These are phyloP conservation scores for Nigrograna mackinnonii DNA, from an alignment of 2,329 filamentous ascomycete species.

Conservation along the genomic window DNA sequence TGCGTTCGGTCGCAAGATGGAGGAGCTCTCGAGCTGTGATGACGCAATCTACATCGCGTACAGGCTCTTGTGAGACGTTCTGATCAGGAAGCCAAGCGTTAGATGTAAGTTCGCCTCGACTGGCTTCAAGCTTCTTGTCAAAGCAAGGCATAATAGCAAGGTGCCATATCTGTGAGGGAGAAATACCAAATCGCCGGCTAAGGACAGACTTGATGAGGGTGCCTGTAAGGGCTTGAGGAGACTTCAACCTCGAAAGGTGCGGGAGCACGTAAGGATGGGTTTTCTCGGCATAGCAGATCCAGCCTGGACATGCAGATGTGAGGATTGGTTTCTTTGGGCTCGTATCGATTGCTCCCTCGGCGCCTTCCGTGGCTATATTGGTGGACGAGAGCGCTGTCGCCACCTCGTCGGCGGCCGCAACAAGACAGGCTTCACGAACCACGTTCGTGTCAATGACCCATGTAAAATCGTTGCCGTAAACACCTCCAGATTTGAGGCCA, in stretches of 20 bases:
- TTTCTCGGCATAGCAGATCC: slow-evolving; percentile 99
- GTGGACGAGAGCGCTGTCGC: slow-evolving; percentile 36
- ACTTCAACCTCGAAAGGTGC: slow-evolving; percentile 89
- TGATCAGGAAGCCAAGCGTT: slow-evolving; percentile 62
- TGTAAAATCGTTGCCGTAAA: slow-evolving; percentile 75
- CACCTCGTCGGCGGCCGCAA: slow-evolving; percentile 57
- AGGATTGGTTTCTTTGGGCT: slow-evolving; percentile 68
- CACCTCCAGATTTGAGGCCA: slow-evolving; percentile 72
- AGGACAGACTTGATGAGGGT: slow-evolving; percentile 88
- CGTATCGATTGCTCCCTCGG: slow-evolving; percentile 44
- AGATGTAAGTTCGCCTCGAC: slow-evolving; percentile 87
- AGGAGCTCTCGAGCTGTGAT: slow-evolving; percentile 95
- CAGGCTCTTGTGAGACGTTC: slow-evolving; percentile 30
- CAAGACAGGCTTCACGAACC: slow-evolving; percentile 80
- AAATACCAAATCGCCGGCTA: slow-evolving; percentile 70
- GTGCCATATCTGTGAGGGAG: slow-evolving; percentile 87
- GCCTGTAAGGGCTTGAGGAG: slow-evolving; percentile 88
- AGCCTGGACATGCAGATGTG: slow-evolving; percentile 90
- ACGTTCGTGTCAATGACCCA: slow-evolving; percentile 92
- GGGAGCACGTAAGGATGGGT: slow-evolving; percentile 92
- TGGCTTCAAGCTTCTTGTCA: slow-evolving; percentile 97
- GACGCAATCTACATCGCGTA: slow-evolving; percentile 94
- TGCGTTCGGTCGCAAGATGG: slow-evolving; percentile 81
- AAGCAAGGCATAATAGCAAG: slow-evolving; percentile 97
- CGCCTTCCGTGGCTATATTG: slow-evolving; percentile 20